Conservation (phyloP, 495 filamentous ascomycete genomes). For the Parathielavia hyrcaniae region DNA sequence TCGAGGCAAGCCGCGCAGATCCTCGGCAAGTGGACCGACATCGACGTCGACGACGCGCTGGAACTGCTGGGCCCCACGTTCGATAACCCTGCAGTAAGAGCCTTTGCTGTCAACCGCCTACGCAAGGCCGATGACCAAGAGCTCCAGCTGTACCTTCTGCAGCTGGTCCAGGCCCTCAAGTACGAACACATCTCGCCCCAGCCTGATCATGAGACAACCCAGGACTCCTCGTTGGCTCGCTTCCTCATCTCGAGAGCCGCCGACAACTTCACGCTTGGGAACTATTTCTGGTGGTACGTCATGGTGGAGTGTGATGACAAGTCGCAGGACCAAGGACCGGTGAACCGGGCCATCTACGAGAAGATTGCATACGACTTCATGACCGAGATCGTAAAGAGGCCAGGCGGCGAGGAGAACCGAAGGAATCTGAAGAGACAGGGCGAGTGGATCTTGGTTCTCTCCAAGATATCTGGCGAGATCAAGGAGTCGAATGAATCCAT, state of each 20-base stretch:
- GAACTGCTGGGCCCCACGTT: conserved; percentile 90
- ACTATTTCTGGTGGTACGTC: conserved; percentile 95
- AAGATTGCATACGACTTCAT: conserved; percentile 96
- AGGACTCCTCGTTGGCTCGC: conserved; percentile 80
- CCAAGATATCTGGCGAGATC: conserved; percentile 84
- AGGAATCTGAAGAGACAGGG: conserved; percentile 78
- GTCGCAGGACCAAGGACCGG: conserved; percentile 59
- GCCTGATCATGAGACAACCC: conserved; percentile 55
- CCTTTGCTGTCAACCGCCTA: conserved; percentile 88
- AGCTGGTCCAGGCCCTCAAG: conserved; percentile 93
- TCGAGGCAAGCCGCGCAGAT: conserved; percentile 82
- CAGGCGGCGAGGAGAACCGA: conserved; percentile 61
- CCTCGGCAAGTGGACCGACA: conserved; percentile 89
- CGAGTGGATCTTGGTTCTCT: conserved; percentile 79
- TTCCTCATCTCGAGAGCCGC: conserved; percentile 85
- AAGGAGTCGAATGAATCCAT: conserved; percentile 74
- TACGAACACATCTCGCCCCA: conserved; percentile 70
- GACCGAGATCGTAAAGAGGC: conserved; percentile 60
- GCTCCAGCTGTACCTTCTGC: conserved; percentile 83
- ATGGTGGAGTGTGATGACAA: conserved; percentile 91
- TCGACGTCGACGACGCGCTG: conserved; percentile 93
- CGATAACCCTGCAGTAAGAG: conserved; percentile 77
- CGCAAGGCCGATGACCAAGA: conserved; percentile 92
- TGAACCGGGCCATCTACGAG: conserved; percentile 75
- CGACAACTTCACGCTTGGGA: conserved; percentile 81